phyloP scores from a whole-genome alignment of 805 yeast species.

The Teunomyces stri region DNA sequence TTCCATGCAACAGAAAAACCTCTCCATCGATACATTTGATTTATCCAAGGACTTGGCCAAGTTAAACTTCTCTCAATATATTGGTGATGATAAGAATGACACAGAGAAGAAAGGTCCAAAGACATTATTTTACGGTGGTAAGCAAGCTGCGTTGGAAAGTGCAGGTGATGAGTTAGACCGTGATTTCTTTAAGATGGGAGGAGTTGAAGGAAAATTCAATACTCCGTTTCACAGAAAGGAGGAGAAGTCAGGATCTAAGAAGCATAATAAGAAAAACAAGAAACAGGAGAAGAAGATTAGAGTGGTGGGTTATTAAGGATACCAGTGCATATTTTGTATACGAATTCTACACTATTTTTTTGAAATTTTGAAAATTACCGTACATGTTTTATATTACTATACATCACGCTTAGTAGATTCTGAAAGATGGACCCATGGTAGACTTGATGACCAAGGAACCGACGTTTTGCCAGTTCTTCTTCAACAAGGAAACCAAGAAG shows the following conservation, averaged over 20 bases:
- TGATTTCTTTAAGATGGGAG: slow-evolving; percentile 75
- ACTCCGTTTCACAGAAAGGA: slow-evolving; percentile 69
- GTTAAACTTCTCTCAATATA: slow-evolving; percentile 77
- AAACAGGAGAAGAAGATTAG: slow-evolving; percentile 51
- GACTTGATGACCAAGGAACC: slow-evolving; percentile 99
- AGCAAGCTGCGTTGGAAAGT: slow-evolving; percentile 72
- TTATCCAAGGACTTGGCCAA: slow-evolving; percentile 66
- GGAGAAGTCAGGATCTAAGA: slow-evolving; percentile 38
- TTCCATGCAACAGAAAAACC: slow-evolving; percentile 60
- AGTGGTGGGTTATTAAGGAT: slow-evolving; percentile 9
- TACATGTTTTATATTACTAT: slow-evolving; percentile 7
- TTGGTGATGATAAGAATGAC: slow-evolving; percentile 38
- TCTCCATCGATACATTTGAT: slow-evolving; percentile 53
- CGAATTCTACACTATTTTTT: neutral
- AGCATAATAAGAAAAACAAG: slow-evolving; percentile 76
- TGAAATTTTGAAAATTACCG: neutral
- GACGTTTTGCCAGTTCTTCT: slow-evolving; percentile 99
- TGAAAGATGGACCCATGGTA: slow-evolving; percentile 99
- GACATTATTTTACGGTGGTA: slow-evolving; percentile 70
- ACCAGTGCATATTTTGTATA: neutral
- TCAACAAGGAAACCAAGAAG: slow-evolving; percentile 98
- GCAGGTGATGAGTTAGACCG: slow-evolving; percentile 82
- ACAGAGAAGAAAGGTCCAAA: slow-evolving; percentile 28
- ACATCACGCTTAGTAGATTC: slow-evolving; percentile 77
- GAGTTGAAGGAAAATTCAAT: slow-evolving; percentile 58